Percentiles rank a stretch among this genome's conserved stretches.
Evolutionary conservation across 306 rosid species (phyloP).

Genomic region (Inga laurina): DNA sequence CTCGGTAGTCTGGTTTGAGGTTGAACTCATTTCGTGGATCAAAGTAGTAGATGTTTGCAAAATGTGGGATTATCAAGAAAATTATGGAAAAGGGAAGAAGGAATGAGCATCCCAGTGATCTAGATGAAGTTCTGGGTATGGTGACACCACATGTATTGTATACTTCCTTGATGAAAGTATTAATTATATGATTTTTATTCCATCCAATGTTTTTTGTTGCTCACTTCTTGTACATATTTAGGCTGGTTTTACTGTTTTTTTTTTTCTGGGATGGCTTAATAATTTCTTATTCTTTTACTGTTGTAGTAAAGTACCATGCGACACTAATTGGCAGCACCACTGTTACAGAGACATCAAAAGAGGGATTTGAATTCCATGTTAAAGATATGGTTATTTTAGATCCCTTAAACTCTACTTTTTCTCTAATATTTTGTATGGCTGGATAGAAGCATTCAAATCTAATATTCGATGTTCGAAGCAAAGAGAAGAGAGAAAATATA

Average conservation of each 20-base stretch:
- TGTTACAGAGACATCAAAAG: slow-evolving; percentile 58
- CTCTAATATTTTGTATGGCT: too few species aligned
- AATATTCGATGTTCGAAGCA: too few species aligned
- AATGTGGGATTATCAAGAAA: slow-evolving; percentile 70
- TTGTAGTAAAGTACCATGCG: slow-evolving; percentile 60
- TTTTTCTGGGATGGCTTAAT: slow-evolving; percentile 26
- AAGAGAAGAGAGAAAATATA: too few species aligned
- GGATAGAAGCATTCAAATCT: too few species aligned
- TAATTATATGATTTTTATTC: slow-evolving; percentile 18
- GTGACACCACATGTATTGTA: slow-evolving; percentile 18
- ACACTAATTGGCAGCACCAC: slow-evolving; percentile 53
- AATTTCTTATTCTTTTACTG: not conserved
- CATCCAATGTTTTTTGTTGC: not conserved
- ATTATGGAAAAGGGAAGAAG: slow-evolving; percentile 49
- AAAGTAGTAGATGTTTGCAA: slow-evolving; percentile 55
- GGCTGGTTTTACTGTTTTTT: too few species aligned
- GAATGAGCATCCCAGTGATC: slow-evolving; percentile 48
- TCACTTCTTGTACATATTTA: too few species aligned
- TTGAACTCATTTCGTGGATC: slow-evolving; percentile 66
- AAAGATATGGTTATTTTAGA: slow-evolving; percentile 32
- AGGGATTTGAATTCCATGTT: slow-evolving; percentile 62
- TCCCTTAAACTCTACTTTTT: too few species aligned
- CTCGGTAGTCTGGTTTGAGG: slow-evolving; percentile 49
- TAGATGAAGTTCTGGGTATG: slow-evolving; percentile 75
- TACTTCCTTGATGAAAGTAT: slow-evolving; percentile 7